These are phyloP conservation scores for Globisporangium recalcitrans DNA, from an alignment of 352 stramenopile genomes.

Conservation along the genomic window DNA sequence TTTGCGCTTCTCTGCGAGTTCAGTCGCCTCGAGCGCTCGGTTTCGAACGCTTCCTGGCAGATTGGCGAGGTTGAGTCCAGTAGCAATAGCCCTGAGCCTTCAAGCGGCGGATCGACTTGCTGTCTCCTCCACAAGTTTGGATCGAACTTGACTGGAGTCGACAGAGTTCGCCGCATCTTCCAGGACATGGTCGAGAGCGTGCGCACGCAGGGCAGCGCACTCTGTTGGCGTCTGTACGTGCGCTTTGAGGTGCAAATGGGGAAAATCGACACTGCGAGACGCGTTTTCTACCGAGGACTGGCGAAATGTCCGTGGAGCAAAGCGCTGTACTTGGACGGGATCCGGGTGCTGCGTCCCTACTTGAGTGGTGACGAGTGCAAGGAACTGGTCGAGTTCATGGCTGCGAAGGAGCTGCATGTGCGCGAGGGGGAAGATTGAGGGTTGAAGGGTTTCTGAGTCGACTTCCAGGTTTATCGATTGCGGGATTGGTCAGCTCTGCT, in stretches of 20 bases:
- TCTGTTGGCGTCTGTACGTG: constrained; percentile 72
- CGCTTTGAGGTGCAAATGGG: constrained; percentile 72
- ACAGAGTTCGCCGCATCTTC: constrained; percentile 56
- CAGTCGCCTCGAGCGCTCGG: constrained; percentile 40
- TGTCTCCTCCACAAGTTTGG: constrained; percentile 70
- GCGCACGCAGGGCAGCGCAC: constrained; percentile 43
- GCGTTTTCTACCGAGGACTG: constrained; percentile 71
- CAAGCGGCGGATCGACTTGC: constrained; percentile 19
- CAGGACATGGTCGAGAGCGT: constrained; percentile 54
- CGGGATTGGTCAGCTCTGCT: neutral
- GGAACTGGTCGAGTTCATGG: constrained; percentile 65
- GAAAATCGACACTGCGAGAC: constrained; percentile 60
- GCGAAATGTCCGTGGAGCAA: constrained; percentile 78
- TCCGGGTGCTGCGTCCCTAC: constrained; percentile 59
- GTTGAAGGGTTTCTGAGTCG: constrained; percentile 19
- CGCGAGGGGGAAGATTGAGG: constrained; percentile 19
- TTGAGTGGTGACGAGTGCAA: constrained; percentile 51
- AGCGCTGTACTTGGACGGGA: constrained; percentile 58
- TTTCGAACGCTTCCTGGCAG: constrained; percentile 10
- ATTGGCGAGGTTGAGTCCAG: neutral
- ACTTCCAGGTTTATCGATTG: neutral
- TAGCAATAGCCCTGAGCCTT: neutral
- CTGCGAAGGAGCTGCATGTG: constrained; percentile 66
- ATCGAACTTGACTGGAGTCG: constrained; percentile 44
- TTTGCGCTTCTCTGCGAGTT: constrained; percentile 72